A percentile compares a stretch with the other conserved stretches of the same genome.
phyloP scores from a whole-genome alignment of 1,139 yeast species.

The Pichia kudriavzevii region DNA sequence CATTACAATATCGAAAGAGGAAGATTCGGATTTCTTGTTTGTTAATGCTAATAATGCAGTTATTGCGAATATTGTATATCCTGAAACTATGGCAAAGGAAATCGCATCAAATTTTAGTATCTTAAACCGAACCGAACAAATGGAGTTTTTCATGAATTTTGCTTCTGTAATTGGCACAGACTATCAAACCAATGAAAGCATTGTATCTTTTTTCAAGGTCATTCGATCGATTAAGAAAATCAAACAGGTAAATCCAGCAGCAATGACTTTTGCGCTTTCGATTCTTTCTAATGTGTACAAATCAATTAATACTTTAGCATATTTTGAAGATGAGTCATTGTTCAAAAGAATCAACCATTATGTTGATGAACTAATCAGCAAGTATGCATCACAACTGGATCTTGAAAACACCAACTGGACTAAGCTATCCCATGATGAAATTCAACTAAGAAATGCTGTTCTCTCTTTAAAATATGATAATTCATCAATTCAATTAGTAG shows the following conservation, averaged over 20 bases:
- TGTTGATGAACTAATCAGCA: conserved; percentile 21
- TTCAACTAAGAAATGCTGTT: conserved; percentile 35
- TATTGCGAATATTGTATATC: conserved; percentile 22
- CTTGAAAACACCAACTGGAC: conserved; percentile 21
- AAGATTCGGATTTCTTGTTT: conserved; percentile 24
- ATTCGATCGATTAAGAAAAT: conserved; percentile 26
- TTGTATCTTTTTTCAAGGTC: conserved; percentile 29
- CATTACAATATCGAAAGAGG: conserved; percentile 29
- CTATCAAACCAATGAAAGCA: conserved; percentile 26
- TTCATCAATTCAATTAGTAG: conserved; percentile 30
- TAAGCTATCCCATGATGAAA: conserved; percentile 28
- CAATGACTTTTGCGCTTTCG: conserved; percentile 28
- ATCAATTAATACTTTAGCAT: conserved; percentile 23
- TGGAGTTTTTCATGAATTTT: conserved; percentile 34
- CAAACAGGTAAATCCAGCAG: conserved; percentile 19
- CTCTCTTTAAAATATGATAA: conserved; percentile 31
- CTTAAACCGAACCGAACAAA: conserved; percentile 29
- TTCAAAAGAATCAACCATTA: conserved; percentile 16
- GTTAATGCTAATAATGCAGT: conserved; percentile 44
- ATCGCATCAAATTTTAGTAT: conserved; percentile 20
- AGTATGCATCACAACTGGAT: conserved; percentile 20
- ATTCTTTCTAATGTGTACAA: conserved; percentile 32
- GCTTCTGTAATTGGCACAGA: conserved; percentile 29
- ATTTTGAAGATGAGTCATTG: conserved; percentile 27
- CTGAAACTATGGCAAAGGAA: conserved; percentile 14